Evolutionary conservation across 169 alveolate species (phyloP).

Genomic region (Theileria luwenshuni): DNA sequence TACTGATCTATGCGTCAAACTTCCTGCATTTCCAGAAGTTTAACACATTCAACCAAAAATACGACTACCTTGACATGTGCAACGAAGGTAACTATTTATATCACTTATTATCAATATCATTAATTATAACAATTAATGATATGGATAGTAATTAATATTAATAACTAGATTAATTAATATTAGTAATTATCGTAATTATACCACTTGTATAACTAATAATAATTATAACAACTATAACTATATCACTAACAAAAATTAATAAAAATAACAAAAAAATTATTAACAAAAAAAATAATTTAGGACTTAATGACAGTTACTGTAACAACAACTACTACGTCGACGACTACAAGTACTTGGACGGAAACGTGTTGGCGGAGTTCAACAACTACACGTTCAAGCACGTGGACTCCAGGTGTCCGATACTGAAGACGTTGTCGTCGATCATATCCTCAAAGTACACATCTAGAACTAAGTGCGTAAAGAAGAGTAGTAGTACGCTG

Average conservation of each 20-base stretch:
- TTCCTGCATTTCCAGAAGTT: constrained; percentile 20
- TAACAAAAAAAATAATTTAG: constrained; percentile 1
- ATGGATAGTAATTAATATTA: no score
- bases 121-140: no score
- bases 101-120: no score
- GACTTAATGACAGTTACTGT: constrained; percentile 9
- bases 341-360: constrained; percentile 22
- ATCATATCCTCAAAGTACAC: constrained; percentile 2
- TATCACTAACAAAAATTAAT: no score
- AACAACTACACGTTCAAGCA: constrained; percentile 9
- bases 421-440: constrained; percentile 8
- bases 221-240: no score
- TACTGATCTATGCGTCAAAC: constrained; percentile 19
- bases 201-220: no score
- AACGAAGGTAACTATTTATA: neutral
- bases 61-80: constrained; percentile 16
- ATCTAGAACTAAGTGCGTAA: neutral
- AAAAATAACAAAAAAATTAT: no score
- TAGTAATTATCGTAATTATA: no score
- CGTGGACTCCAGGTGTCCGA: constrained; percentile 6
- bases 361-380: constrained; percentile 19
- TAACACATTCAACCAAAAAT: constrained; percentile 10
- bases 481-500: neutral
- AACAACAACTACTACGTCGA: constrained; percentile 16
- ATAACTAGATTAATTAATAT: no score